Percentiles rank a stretch among this genome's conserved stretches.
Evolutionary conservation across 768 basidiomycete species (phyloP).

Genomic region (Mycena galopus): DNA sequence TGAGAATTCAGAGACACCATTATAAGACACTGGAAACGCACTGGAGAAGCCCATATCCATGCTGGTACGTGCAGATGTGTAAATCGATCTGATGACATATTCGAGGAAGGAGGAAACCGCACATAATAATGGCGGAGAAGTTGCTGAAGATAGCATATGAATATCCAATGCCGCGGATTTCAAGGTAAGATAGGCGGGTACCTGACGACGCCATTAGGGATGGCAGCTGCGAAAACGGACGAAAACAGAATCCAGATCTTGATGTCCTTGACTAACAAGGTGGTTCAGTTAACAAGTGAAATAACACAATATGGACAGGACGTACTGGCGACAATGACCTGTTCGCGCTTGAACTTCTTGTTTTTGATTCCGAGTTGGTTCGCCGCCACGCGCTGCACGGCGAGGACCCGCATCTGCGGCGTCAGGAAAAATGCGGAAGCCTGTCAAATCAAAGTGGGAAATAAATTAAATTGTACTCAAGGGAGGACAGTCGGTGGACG

Average conservation of each 20-base stretch:
- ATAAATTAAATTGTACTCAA: not conserved
- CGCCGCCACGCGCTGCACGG: constrained; percentile 38
- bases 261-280: constrained; percentile 26
- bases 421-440: constrained; percentile 33
- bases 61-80: not conserved
- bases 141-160: constrained; percentile 12
- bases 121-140: constrained; percentile 39
- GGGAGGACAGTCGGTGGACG: not conserved
- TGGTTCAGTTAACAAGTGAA: not conserved
- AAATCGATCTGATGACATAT: too few species aligned
- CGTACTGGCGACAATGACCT: constrained; percentile 31
- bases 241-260: constrained; percentile 39
- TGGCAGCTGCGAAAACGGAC: constrained; percentile 38
- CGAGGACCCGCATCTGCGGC: constrained; percentile 33
- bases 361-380: constrained; percentile 45
- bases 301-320: not conserved
- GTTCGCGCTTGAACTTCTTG: constrained; percentile 38
- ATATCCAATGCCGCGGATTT: not conserved
- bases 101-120: not conserved
- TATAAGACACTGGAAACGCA: not conserved
- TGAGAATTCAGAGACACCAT: not conserved
- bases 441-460: not conserved
- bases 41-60: constrained; percentile 38
- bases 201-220: constrained; percentile 39
- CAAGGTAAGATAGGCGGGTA: not conserved